A percentile compares a stretch with the other conserved stretches of the same genome.
These are phyloP conservation scores for Penicillium sp. DNA, from an alignment of 2,329 filamentous ascomycete species.

Conservation along the genomic window DNA sequence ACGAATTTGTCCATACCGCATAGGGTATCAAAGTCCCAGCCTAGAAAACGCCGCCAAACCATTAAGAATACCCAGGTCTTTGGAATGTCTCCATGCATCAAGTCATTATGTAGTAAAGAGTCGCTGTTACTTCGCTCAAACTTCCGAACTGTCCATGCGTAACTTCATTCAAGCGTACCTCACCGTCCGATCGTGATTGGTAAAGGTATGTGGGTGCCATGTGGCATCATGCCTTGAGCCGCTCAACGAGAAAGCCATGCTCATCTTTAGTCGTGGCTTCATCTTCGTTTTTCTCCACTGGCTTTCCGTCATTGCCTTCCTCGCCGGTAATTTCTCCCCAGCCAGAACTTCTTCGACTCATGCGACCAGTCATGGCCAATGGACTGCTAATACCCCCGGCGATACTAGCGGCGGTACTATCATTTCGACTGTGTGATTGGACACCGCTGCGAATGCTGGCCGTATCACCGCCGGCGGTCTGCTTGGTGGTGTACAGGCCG, in stretches of 20 bases:
- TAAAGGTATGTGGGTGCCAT: not conserved
- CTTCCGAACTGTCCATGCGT: constrained; percentile 8
- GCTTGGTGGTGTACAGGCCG: constrained; percentile 70
- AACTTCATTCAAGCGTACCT: constrained; percentile 17
- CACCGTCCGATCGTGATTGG: not conserved
- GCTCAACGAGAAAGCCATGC: constrained; percentile 11
- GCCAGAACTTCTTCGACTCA: constrained; percentile 45
- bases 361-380: constrained; percentile 47
- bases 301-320: constrained; percentile 33
- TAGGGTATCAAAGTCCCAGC: constrained; percentile 22
- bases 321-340: constrained; percentile 46
- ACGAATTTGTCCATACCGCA: constrained; percentile 18
- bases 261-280: constrained; percentile 37
- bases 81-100: constrained; percentile 15
- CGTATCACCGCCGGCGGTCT: constrained; percentile 57
- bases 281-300: constrained; percentile 18
- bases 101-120: constrained; percentile 20
- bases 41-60: constrained; percentile 14
- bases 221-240: constrained; percentile 8
- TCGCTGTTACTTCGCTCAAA: constrained; percentile 5
- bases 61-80: constrained; percentile 12
- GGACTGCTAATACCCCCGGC: constrained; percentile 58
- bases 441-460: constrained; percentile 76
- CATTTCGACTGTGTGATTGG: constrained; percentile 72
- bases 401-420: constrained; percentile 78